Evolutionary conservation across 176 grass and related monocot genomes (phyloP).

Genomic region (Oryza rufipogon): DNA sequence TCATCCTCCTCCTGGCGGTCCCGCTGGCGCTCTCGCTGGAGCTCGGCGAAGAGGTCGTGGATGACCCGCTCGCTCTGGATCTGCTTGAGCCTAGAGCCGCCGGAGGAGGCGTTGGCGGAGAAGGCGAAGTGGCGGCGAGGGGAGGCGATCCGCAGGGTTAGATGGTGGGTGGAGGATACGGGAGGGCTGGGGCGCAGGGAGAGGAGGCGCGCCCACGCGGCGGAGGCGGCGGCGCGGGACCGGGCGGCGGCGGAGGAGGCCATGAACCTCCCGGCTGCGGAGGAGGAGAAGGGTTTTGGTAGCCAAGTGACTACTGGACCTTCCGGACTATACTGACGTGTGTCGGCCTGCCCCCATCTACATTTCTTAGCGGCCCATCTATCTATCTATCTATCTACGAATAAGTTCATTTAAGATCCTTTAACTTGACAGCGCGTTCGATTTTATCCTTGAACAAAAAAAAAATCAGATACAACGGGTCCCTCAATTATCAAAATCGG

Average conservation of each 20-base stretch:
- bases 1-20: conserved; percentile 45
- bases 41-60: conserved; percentile 61
- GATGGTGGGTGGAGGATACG: background rate
- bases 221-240: conserved; percentile 54
- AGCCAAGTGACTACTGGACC: too few species aligned
- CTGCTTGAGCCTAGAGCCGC: background rate
- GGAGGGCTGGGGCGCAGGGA: conserved; percentile 29
- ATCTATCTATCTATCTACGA: too few species aligned
- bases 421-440: too few species aligned
- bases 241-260: conserved; percentile 32
- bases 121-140: conserved; percentile 49
- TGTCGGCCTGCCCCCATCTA: too few species aligned
- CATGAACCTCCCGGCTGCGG: too few species aligned
- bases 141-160: conserved; percentile 35
- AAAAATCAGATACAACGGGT: too few species aligned
- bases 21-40: conserved; percentile 61
- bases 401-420: too few species aligned
- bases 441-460: too few species aligned
- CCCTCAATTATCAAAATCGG: too few species aligned
- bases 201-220: conserved; percentile 62
- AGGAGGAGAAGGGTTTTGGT: background rate
- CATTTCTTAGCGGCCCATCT: too few species aligned
- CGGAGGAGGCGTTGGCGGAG: conserved; percentile 30
- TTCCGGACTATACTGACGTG: too few species aligned
- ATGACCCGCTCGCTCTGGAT: conserved; percentile 40